Percentiles rank a stretch among this genome's conserved stretches.
These are phyloP conservation scores for Poa annua DNA, from an alignment of 176 grass and related monocot species.

Conservation along the genomic window DNA sequence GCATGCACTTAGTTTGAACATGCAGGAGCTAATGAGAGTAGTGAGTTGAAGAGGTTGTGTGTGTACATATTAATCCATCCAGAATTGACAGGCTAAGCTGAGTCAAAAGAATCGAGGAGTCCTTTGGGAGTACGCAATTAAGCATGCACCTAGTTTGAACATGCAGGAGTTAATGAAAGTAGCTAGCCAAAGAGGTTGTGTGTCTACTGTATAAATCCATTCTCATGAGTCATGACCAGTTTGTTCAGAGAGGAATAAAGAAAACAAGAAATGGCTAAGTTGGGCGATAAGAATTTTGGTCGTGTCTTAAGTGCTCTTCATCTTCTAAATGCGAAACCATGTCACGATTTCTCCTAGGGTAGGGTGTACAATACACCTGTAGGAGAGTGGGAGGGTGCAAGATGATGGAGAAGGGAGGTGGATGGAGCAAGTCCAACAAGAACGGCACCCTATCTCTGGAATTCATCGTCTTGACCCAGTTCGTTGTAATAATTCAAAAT, in stretches of 20 bases:
- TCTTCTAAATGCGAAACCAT: not conserved
- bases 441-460: not conserved
- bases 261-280: not conserved
- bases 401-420: not conserved
- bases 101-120: not conserved
- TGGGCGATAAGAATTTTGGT: not conserved
- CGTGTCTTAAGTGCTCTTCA: not conserved
- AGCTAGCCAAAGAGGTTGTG: not conserved
- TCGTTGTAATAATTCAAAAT: not conserved
- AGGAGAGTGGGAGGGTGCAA: not conserved
- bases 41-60: not conserved
- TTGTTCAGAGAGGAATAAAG: not conserved
- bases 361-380: slow-evolving; percentile 8
- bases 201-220: not conserved
- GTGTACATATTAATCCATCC: not conserved
- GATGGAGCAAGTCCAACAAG: not conserved
- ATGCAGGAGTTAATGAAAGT: not conserved
- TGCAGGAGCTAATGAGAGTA: not conserved
- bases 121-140: not conserved
- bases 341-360: not conserved
- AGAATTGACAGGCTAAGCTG: not conserved
- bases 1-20: not conserved
- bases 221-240: not conserved
- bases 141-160: not conserved
- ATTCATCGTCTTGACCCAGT: not conserved